These are phyloP conservation scores for Chrysanthemum seticuspe DNA, from an alignment of 129 eudicot genomes.

Conservation along the genomic window DNA sequence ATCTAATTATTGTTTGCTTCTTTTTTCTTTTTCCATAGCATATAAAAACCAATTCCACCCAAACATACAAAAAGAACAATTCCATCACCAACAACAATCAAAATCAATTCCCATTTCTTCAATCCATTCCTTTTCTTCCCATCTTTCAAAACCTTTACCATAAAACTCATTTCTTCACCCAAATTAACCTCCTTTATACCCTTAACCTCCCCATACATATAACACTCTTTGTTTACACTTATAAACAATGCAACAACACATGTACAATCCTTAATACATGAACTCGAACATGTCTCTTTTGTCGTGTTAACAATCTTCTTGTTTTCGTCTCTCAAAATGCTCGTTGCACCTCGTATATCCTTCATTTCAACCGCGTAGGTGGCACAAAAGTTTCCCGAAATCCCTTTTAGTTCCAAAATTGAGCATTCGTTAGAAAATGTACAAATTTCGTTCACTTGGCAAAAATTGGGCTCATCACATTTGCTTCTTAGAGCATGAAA, in stretches of 20 bases:
- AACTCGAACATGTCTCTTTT: slow-evolving; percentile 38
- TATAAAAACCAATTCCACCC: slow-evolving; percentile 63
- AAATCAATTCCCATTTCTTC: slow-evolving; percentile 66
- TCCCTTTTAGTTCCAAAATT: slow-evolving; percentile 38
- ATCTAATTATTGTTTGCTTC: slow-evolving; percentile 20
- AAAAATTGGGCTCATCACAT: slow-evolving; percentile 79
- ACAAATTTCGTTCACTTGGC: slow-evolving; percentile 64
- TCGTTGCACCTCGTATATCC: slow-evolving; percentile 49
- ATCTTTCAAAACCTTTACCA: slow-evolving; percentile 69
- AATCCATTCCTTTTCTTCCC: slow-evolving; percentile 41
- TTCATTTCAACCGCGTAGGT: slow-evolving; percentile 49
- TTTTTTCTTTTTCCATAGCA: slow-evolving; percentile 57
- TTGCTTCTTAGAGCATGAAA: slow-evolving; percentile 52
- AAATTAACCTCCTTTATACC: slow-evolving; percentile 59
- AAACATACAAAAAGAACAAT: slow-evolving; percentile 52
- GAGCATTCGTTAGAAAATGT: slow-evolving; percentile 59
- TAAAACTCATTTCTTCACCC: slow-evolving; percentile 37
- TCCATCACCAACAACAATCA: slow-evolving; percentile 75
- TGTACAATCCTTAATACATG: slow-evolving; percentile 56
- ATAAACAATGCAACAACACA: slow-evolving; percentile 72
- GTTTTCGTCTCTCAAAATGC: slow-evolving; percentile 37
- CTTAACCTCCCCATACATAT: slow-evolving; percentile 53
- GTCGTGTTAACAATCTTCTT: slow-evolving; percentile 31
- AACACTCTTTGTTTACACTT: slow-evolving; percentile 41
- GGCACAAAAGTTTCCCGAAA: slow-evolving; percentile 37